A percentile compares a stretch with the other conserved stretches of the same genome.
Evolutionary conservation across 768 basidiomycete species (phyloP).

Genomic region (Rhizopogon rudus): DNA sequence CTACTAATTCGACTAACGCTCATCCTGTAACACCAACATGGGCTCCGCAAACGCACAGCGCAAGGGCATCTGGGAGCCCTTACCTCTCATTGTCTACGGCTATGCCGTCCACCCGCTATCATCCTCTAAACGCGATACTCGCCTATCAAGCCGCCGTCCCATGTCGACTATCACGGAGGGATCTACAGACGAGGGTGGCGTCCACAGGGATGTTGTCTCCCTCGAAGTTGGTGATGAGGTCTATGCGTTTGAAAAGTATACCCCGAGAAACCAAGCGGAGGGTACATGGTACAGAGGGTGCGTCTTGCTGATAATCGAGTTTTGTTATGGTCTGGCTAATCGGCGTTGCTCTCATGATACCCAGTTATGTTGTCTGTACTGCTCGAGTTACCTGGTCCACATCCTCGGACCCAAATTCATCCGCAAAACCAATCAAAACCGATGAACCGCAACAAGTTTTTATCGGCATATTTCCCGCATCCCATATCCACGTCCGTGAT

Average conservation of each 20-base stretch:
- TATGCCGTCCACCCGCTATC: constrained; percentile 84
- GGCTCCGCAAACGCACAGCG: constrained; percentile 22
- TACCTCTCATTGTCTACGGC: constrained; percentile 80
- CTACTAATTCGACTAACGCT: neutral
- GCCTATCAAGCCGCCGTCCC: constrained; percentile 41
- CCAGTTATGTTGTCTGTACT: constrained; percentile 83
- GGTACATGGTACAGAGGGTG: constrained; percentile 94
- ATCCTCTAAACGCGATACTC: constrained; percentile 70
- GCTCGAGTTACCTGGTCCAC: constrained; percentile 64
- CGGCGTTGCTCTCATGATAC: neutral
- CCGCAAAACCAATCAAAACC: constrained; percentile 48
- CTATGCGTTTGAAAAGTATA: constrained; percentile 94
- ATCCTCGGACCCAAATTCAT: constrained; percentile 49
- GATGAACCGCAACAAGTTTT: constrained; percentile 86
- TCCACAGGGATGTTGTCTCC: constrained; percentile 72
- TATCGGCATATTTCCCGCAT: constrained; percentile 91
- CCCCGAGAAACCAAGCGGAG: constrained; percentile 68
- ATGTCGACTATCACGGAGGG: constrained; percentile 40
- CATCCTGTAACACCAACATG: constrained; percentile 7
- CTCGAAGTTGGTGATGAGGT: constrained; percentile 96
- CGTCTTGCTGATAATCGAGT: constrained; percentile 27
- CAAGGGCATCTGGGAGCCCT: constrained; percentile 55
- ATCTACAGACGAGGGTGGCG: constrained; percentile 56
- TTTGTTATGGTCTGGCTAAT: neutral
- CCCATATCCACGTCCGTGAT: constrained; percentile 83